These are phyloP conservation scores for Chlorella sp. DNA, from an alignment of 139 green algal genomes.

Conservation along the genomic window DNA sequence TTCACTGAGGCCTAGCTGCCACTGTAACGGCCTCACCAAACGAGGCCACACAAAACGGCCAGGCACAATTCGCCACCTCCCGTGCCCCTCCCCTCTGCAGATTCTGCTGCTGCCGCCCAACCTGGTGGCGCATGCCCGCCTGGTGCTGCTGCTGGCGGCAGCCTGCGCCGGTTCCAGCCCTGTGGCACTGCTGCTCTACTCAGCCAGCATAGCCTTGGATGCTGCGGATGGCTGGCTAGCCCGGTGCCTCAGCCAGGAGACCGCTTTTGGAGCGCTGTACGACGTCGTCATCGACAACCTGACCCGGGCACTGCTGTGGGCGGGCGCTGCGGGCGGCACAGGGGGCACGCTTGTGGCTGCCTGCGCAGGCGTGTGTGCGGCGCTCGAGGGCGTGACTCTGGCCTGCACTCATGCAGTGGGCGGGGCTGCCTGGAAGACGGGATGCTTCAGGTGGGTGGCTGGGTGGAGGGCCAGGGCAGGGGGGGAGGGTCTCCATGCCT, in stretches of 20 bases:
- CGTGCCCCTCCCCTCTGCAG: neutral
- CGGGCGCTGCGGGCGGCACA: constrained; percentile 16
- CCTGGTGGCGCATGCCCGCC: constrained; percentile 35
- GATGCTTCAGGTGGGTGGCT: constrained; percentile 35
- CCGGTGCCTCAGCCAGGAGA: constrained; percentile 37
- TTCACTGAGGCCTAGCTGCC: no score
- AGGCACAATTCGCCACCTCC: no score
- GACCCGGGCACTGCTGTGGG: constrained; percentile 57
- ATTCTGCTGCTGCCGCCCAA: constrained; percentile 46
- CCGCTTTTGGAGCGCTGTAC: constrained; percentile 63
- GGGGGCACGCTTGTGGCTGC: neutral
- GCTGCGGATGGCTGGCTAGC: constrained; percentile 44
- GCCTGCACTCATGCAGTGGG: constrained; percentile 54
- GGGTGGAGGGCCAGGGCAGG: neutral
- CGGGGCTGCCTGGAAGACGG: constrained; percentile 55
- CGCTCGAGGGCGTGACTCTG: constrained; percentile 60
- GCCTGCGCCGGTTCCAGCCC: neutral
- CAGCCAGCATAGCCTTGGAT: constrained; percentile 39
- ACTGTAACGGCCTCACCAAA: no score
- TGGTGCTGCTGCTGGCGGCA: constrained; percentile 26
- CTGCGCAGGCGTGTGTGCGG: neutral
- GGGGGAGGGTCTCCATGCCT: neutral
- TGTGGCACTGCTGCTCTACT: neutral
- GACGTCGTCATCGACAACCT: constrained; percentile 64
- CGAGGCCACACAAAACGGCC: no score